Percentiles rank a stretch among this genome's conserved stretches.
Conservation (phyloP, 371 early-diverging fungal species). For the Rhizopus arrhizus region DNA sequence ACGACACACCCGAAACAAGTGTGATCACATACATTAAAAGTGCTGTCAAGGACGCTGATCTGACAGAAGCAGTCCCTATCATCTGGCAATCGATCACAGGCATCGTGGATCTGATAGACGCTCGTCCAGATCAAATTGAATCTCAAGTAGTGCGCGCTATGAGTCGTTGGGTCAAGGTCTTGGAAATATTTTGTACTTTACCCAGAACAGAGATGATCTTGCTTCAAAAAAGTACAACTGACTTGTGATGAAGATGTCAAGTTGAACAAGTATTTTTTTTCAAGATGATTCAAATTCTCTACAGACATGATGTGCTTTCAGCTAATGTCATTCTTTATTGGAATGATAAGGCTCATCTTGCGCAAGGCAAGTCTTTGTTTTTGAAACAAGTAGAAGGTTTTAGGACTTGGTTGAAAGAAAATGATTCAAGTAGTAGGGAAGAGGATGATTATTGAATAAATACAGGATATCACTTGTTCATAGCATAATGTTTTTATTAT, state of each 20-base stretch:
- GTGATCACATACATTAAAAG: conserved; percentile 30
- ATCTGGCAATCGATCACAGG: conserved; percentile 82
- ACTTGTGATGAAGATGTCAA: conserved; percentile 88
- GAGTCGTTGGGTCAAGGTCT: conserved; percentile 66
- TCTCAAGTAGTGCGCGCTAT: conserved; percentile 69
- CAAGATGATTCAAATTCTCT: conserved; percentile 77
- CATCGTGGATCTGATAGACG: conserved; percentile 71
- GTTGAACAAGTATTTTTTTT: conserved; percentile 84
- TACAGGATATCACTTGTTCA: too few relatives aligned
- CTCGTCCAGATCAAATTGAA: conserved; percentile 84
- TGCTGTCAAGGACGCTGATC: conserved; percentile 73
- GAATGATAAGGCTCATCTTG: conserved; percentile 88
- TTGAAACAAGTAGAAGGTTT: conserved; percentile 91
- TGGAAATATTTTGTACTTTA: conserved; percentile 73
- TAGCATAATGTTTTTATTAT: not conserved
- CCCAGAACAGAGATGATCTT: conserved; percentile 86
- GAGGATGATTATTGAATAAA: conserved; percentile 47
- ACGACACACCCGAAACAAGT: conserved; percentile 28
- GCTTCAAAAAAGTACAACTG: conserved; percentile 77
- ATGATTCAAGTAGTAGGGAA: conserved; percentile 74
- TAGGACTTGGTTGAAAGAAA: conserved; percentile 78
- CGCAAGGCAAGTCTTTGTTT: conserved; percentile 86
- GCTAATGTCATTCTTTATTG: conserved; percentile 91
- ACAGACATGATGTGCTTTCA: conserved; percentile 87
- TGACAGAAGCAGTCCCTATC: conserved; percentile 75